Conservation (phyloP, 768 basidiomycete species). For the Pholiota conissans region DNA sequence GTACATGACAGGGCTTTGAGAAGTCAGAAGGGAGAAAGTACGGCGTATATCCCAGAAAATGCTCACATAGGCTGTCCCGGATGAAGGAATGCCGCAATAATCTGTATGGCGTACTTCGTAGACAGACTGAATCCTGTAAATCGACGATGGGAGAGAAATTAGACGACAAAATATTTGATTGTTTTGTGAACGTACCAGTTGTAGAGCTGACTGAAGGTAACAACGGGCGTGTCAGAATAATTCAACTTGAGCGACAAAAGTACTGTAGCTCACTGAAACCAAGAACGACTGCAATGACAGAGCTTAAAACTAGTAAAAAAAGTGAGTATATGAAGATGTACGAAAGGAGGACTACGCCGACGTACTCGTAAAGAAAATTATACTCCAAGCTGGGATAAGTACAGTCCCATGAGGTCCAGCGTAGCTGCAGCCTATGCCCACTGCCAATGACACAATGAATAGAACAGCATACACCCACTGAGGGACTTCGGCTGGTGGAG, state of each 20-base stretch:
- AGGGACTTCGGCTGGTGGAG: slow-evolving; percentile 41
- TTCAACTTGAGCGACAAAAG: slow-evolving; percentile 1
- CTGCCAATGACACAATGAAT: slow-evolving; percentile 43
- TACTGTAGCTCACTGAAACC: slow-evolving; percentile 41
- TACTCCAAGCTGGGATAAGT: slow-evolving; percentile 55
- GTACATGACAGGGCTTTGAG: slow-evolving; percentile 49
- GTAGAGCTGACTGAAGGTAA: slow-evolving; percentile 15
- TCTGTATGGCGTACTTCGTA: slow-evolving; percentile 50
- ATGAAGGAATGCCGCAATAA: slow-evolving; percentile 51
- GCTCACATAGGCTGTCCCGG: slow-evolving; percentile 46
- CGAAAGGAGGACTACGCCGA: too few species aligned
- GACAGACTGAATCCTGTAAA: slow-evolving; percentile 39
- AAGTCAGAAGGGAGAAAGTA: background rate
- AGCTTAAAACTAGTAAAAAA: slow-evolving; percentile 24
- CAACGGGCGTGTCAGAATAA: background rate
- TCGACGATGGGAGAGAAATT: too few species aligned
- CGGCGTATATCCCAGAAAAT: background rate
- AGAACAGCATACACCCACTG: slow-evolving; percentile 50
- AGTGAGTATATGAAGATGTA: background rate
- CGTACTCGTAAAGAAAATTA: slow-evolving; percentile 48
- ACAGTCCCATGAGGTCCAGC: slow-evolving; percentile 34
- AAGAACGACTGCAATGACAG: slow-evolving; percentile 37
- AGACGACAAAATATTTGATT: too few species aligned
- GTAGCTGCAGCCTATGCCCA: slow-evolving; percentile 50
- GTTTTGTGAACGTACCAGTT: slow-evolving; percentile 17